phyloP scores from a whole-genome alignment of 805 yeast species.

The Teunomyces stri region DNA sequence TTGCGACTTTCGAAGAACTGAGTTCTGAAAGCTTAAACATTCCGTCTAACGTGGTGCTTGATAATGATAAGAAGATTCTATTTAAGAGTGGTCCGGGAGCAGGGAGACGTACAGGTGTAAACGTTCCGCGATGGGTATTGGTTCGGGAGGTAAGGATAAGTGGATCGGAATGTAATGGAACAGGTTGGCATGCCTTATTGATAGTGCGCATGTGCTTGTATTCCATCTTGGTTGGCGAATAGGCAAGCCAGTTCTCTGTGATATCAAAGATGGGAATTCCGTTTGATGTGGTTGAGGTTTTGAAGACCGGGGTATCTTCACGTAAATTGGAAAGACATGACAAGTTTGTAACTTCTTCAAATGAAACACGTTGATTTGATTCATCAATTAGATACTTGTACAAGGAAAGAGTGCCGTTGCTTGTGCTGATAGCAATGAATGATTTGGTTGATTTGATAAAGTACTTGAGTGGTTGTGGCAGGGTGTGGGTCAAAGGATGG shows the following conservation, averaged over 20 bases:
- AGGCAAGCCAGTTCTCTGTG: slow-evolving; percentile 49
- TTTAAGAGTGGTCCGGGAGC: slow-evolving; percentile 46
- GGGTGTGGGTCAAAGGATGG: not conserved
- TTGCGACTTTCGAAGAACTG: slow-evolving; percentile 43
- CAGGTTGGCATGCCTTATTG: not conserved
- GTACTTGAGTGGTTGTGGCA: slow-evolving; percentile 5
- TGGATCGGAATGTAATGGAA: slow-evolving; percentile 6
- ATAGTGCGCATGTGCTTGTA: slow-evolving; percentile 26
- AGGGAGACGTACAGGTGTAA: slow-evolving; percentile 48
- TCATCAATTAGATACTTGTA: not conserved
- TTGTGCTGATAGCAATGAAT: slow-evolving; percentile 20
- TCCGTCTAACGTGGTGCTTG: slow-evolving; percentile 54
- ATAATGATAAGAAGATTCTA: slow-evolving; percentile 47
- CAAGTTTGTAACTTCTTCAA: slow-evolving; percentile 1
- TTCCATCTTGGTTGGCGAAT: slow-evolving; percentile 41
- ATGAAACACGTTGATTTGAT: too few relatives aligned
- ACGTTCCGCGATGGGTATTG: slow-evolving; percentile 11
- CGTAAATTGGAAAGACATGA: slow-evolving; percentile 7
- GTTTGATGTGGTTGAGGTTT: slow-evolving; percentile 29
- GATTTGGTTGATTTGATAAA: slow-evolving; percentile 19
- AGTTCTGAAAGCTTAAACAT: slow-evolving; percentile 48
- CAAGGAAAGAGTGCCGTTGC: slow-evolving; percentile 16
- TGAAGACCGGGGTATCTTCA: slow-evolving; percentile 23
- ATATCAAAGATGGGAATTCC: slow-evolving; percentile 47
- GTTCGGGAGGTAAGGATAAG: slow-evolving; percentile 4